These are phyloP conservation scores for Xylaria palmicola DNA, from an alignment of 495 filamentous ascomycete species.

Conservation along the genomic window DNA sequence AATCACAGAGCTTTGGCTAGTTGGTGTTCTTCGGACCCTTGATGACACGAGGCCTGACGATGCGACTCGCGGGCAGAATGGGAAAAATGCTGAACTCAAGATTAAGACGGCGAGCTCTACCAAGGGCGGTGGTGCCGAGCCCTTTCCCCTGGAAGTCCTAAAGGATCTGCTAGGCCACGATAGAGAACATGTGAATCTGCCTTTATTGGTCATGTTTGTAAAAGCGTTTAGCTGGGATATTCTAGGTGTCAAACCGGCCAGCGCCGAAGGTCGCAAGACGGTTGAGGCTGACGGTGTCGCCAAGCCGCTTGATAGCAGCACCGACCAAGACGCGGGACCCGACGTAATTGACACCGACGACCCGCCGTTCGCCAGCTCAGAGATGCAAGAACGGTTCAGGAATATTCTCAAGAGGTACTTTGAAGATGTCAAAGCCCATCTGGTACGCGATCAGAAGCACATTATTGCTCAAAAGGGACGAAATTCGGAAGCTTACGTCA, in stretches of 20 bases:
- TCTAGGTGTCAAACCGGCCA: slow-evolving; percentile 69
- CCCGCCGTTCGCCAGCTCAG: slow-evolving; percentile 67
- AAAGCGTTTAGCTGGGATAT: slow-evolving; percentile 97
- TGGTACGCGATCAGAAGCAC: slow-evolving; percentile 85
- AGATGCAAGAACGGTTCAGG: slow-evolving; percentile 81
- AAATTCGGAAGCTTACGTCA: slow-evolving; percentile 97
- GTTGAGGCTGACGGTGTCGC: slow-evolving; percentile 84
- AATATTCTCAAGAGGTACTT: slow-evolving; percentile 89
- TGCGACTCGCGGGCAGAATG: slow-evolving; percentile 56
- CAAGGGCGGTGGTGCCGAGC: slow-evolving; percentile 66
- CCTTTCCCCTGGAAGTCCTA: slow-evolving; percentile 92
- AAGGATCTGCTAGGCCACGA: slow-evolving; percentile 96
- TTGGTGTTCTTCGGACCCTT: slow-evolving; percentile 79
- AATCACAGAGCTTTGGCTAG: slow-evolving; percentile 95
- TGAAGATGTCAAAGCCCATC: slow-evolving; percentile 86
- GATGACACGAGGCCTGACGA: slow-evolving; percentile 93
- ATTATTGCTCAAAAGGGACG: slow-evolving; percentile 80
- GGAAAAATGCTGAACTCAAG: slow-evolving; percentile 55
- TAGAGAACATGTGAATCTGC: slow-evolving; percentile 85
- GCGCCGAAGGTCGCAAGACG: slow-evolving; percentile 73
- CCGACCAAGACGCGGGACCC: slow-evolving; percentile 42
- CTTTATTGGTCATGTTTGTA: slow-evolving; percentile 88
- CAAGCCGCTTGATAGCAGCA: slow-evolving; percentile 43
- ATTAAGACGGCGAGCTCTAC: slow-evolving; percentile 43
- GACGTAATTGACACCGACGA: slow-evolving; percentile 53